Base-by-base conservation (phyloP, 1,284 basidiomycete genomes). In the Fistulinella staudtii region DNA sequence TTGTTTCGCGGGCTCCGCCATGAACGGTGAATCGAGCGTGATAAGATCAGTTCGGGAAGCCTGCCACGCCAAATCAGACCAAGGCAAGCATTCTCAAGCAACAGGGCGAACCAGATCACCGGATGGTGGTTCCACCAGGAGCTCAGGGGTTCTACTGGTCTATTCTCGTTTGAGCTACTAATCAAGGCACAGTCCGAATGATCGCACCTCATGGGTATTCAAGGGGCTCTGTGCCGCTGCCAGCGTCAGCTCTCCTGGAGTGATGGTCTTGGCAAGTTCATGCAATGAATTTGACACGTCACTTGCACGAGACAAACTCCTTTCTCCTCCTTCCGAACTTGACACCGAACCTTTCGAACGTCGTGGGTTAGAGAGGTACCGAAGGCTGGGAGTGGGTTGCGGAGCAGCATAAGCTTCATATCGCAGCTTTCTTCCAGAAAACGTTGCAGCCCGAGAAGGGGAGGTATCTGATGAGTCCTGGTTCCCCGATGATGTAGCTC, bases 391-490 rank as follows among this genome's bases (percentile, higher is more conserved):
- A 5, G 70, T 63, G 17, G 71, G 65, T 39, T 69, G 71, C 9
- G 85, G 84, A 1, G 76, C 56, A 28, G 80, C 84, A 57, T 89
- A 89, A 18, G 86, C 81, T 10, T 74, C 69, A 55, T 89, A 89
- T 53, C 82, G 76, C 37, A 89, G 65, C 56, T 78, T 79, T 52
- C 66, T 71, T 5, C 65, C 51, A 9, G 68, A 56, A 17, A 64
- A n/a, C n/a, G n/a, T 53, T 3, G 55, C 60, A 25, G 59, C 47
- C 34, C 60, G 59, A 18, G 64, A 57, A 35, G 70, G 65, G 18
- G 63, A 59, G 11, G 58, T 56, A 31, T 66, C 60, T 13, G 66
- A 60, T 36, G 53, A 52, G 11, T 42, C 48, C 18, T 36, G 41
- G 13, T 8, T 33, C 27, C 27, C 31, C 36, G 55, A 31, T 21